These are phyloP conservation scores for Melocanna baccifera DNA, from an alignment of 176 grass and related monocot genomes.

Conservation along the genomic window DNA sequence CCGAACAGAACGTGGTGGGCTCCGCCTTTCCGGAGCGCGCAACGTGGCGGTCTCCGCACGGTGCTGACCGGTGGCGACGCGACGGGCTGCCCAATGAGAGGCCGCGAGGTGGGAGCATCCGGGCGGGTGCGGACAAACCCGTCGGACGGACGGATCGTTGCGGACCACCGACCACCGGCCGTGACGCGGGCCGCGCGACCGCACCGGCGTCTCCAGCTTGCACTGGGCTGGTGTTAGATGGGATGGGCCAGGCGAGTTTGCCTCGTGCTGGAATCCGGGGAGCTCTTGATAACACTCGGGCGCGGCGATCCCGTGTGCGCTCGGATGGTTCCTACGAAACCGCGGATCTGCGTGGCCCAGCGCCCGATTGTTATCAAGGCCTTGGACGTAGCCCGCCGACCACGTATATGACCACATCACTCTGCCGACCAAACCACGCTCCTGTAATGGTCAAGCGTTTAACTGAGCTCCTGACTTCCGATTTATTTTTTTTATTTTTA, in stretches of 20 bases:
- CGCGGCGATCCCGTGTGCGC: no score
- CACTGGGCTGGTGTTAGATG: neutral
- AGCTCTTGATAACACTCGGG: no score
- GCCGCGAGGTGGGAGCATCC: slow-evolving; percentile 45
- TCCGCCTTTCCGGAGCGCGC: neutral
- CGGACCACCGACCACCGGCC: neutral
- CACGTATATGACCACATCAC: no score
- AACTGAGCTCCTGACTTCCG: no score
- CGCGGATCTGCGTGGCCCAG: no score
- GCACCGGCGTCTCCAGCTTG: neutral
- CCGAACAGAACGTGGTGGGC: slow-evolving; percentile 25
- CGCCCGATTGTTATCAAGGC: no score
- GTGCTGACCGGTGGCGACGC: slow-evolving; percentile 30
- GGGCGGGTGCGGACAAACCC: neutral
- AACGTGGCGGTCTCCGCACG: slow-evolving; percentile 54
- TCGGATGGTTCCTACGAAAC: no score
- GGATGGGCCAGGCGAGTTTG: neutral
- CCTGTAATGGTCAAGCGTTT: neutral
- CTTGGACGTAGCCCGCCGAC: neutral
- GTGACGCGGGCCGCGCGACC: neutral
- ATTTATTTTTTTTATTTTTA: no score
- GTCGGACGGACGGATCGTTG: slow-evolving; percentile 36
- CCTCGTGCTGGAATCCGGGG: no score
- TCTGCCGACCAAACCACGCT: no score
- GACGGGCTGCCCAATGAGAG: slow-evolving; percentile 40